Evolutionary conservation across 306 rosid genomes (phyloP).

Genomic region (Rosa rugosa): DNA sequence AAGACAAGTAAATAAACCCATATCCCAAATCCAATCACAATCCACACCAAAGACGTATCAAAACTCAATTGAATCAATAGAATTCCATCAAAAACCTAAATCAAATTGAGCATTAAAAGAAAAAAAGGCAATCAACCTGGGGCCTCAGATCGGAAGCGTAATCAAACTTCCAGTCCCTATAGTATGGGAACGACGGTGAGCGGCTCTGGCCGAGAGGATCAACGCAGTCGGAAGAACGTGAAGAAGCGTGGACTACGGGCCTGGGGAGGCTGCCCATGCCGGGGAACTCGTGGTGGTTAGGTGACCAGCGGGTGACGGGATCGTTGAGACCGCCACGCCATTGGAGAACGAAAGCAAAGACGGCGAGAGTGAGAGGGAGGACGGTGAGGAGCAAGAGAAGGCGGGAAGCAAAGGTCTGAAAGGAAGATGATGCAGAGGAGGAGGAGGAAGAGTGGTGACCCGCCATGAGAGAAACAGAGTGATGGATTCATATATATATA

Average conservation of each 20-base stretch:
- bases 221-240: constrained; percentile 53
- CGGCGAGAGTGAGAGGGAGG: constrained; percentile 70
- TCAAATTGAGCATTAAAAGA: too few species aligned
- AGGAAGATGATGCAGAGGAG: constrained; percentile 17
- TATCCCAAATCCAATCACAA: too few species aligned
- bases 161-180: constrained; percentile 62
- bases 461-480: constrained; percentile 50
- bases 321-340: constrained; percentile 92
- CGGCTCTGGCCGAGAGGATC: constrained; percentile 41
- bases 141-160: constrained; percentile 62
- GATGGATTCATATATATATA: constrained; percentile 30
- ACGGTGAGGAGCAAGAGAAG: constrained; percentile 60
- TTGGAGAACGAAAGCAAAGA: constrained; percentile 82
- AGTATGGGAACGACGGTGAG: constrained; percentile 71
- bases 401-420: constrained; percentile 46
- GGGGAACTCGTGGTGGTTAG: constrained; percentile 63
- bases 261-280: constrained; percentile 50
- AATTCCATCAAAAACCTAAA: too few species aligned
- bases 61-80: too few species aligned
- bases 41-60: too few species aligned
- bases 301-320: constrained; percentile 73
- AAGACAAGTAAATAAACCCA: too few species aligned
- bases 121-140: constrained; percentile 24
- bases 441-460: constrained; percentile 44
- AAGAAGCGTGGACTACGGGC: constrained; percentile 13